Evolutionary conservation across 75 land plant species (phyloP).

Genomic region (Cupressus sempervirens): DNA sequence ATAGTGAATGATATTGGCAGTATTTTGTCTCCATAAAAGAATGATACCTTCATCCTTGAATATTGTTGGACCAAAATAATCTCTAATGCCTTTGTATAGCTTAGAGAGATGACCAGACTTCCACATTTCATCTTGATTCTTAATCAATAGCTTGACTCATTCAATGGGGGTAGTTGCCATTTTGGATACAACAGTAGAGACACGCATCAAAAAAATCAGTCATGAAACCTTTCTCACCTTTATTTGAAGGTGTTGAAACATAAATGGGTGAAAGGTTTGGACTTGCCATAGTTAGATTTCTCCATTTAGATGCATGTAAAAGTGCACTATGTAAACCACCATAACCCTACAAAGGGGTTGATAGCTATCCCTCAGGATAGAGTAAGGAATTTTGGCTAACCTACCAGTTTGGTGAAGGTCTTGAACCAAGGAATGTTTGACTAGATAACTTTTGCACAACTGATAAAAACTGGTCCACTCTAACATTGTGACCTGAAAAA

Average conservation of each 20-base stretch:
- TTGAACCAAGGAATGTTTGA: conserved; percentile 29
- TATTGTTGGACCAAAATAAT: conserved; percentile 47
- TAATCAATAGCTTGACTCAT: conserved; percentile 59
- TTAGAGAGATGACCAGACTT: conserved; percentile 43
- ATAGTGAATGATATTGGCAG: conserved; percentile 55
- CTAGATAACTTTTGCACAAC: conserved; percentile 58
- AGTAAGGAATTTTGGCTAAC: not conserved
- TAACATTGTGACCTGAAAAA: conserved; percentile 44
- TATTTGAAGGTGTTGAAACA: conserved; percentile 41
- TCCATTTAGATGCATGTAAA: not conserved
- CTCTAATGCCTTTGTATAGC: conserved; percentile 57
- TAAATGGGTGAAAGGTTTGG: conserved; percentile 27
- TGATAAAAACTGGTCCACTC: conserved; percentile 37
- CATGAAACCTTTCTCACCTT: conserved; percentile 30
- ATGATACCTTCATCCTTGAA: conserved; percentile 43
- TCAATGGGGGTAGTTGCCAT: conserved; percentile 67
- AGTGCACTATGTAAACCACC: not conserved
- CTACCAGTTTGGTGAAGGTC: conserved; percentile 20
- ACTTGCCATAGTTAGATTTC: not conserved
- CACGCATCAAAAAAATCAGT: conserved; percentile 56
- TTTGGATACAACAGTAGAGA: conserved; percentile 58
- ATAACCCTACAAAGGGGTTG: not conserved
- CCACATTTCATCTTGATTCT: conserved; percentile 68
- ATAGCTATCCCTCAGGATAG: not conserved
- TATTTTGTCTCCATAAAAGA: conserved; percentile 54